These are phyloP conservation scores for Rhynchosporium graminicola DNA, from an alignment of 2,329 filamentous ascomycete species.

Conservation along the genomic window DNA sequence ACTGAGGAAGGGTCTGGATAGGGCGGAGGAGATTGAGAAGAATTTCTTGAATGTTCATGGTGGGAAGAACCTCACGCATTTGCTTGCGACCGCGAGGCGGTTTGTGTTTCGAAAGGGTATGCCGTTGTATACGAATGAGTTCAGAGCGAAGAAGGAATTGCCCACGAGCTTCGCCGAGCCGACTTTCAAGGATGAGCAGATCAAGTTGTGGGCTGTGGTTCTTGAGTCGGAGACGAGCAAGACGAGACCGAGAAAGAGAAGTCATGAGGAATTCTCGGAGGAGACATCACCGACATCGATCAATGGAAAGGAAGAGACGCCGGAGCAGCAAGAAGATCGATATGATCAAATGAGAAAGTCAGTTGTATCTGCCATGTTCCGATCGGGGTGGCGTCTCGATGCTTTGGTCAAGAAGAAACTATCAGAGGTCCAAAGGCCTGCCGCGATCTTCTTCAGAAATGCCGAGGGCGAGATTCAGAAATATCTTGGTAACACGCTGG, in stretches of 20 bases:
- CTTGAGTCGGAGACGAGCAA: constrained; percentile 43
- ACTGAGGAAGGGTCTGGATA: constrained; percentile 19
- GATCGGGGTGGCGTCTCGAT: constrained; percentile 74
- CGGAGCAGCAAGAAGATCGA: constrained; percentile 43
- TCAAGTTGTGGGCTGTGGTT: constrained; percentile 84
- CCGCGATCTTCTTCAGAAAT: constrained; percentile 69
- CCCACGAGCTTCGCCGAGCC: constrained; percentile 49
- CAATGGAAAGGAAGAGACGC: constrained; percentile 36
- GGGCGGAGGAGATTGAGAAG: constrained; percentile 34
- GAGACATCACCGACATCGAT: constrained; percentile 4
- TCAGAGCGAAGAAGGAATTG: constrained; percentile 39
- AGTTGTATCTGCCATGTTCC: constrained; percentile 76
- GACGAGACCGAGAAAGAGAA: constrained; percentile 49
- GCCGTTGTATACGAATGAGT: constrained; percentile 71
- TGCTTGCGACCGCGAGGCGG: constrained; percentile 76
- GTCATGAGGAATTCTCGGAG: constrained; percentile 49
- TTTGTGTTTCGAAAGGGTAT: constrained; percentile 87
- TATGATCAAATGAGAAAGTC: constrained; percentile 56
- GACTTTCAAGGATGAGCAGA: constrained; percentile 72
- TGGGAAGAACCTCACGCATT: constrained; percentile 76
- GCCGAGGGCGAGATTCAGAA: constrained; percentile 63
- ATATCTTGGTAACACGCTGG: constrained; percentile 70
- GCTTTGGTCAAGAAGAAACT: constrained; percentile 67
- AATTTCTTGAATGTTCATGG: constrained; percentile 69
- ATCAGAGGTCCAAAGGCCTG: constrained; percentile 65